These are phyloP conservation scores for Helichrysum umbraculigerum DNA, from an alignment of 129 eudicot genomes.

Conservation along the genomic window DNA sequence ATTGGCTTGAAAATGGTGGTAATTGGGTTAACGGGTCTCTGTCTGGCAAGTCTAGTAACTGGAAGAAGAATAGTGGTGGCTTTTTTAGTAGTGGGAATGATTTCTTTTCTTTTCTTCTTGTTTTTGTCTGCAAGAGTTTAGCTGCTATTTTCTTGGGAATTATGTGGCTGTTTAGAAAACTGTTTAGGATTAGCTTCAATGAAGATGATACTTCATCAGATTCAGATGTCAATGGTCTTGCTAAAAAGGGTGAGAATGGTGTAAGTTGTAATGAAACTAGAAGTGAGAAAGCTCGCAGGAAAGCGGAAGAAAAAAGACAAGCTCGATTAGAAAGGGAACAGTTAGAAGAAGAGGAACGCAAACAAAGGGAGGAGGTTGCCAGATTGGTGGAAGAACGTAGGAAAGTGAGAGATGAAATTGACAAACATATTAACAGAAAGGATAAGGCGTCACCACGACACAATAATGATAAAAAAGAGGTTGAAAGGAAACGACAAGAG, in stretches of 20 bases:
- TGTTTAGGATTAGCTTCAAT: constrained; percentile 62
- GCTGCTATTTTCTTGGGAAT: constrained; percentile 55
- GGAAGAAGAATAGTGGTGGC: constrained; percentile 46
- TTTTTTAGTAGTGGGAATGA: constrained; percentile 45
- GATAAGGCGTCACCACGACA: constrained; percentile 42
- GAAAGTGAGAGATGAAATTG: constrained; percentile 65
- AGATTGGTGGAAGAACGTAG: constrained; percentile 87
- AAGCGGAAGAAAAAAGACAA: constrained; percentile 88
- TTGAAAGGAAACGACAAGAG: constrained; percentile 67
- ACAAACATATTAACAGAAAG: constrained; percentile 52
- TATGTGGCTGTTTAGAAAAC: constrained; percentile 64
- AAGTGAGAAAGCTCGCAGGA: constrained; percentile 91
- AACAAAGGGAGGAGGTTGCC: constrained; percentile 95
- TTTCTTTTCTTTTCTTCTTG: constrained; percentile 47
- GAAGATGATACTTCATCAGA: constrained; percentile 55
- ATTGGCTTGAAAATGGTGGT: constrained; percentile 70
- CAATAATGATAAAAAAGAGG: constrained; percentile 51
- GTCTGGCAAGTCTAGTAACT: constrained; percentile 47
- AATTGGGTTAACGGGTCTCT: constrained; percentile 59
- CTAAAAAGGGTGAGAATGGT: constrained; percentile 65
- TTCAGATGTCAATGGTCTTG: constrained; percentile 51
- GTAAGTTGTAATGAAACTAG: constrained; percentile 62
- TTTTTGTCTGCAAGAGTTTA: constrained; percentile 58
- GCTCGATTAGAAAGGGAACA: constrained; percentile 87
- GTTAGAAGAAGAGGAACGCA: constrained; percentile 83